Base-by-base conservation (phyloP, 495 filamentous ascomycete genomes). In the Aspergillus cavernicola region DNA sequence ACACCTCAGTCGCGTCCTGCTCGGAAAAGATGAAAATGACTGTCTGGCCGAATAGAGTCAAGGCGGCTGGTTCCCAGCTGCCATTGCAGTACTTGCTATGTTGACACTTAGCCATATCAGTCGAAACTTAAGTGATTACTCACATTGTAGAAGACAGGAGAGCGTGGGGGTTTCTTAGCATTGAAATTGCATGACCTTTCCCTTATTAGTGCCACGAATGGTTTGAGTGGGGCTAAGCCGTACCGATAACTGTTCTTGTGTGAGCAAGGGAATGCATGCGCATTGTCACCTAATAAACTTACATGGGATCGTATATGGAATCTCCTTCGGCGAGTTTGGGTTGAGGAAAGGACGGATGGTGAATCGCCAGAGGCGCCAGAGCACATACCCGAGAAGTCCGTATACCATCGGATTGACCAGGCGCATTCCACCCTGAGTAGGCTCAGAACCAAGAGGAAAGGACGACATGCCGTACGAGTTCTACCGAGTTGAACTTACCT, bases 321-420 rank as follows among this genome's bases (percentile, higher is more conserved):
- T 1, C 15, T 47, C 44, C 19, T 15, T 32, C 11, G 44, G 44
- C 44, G 29, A 47, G 29, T 33, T 9, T 2, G 44, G 44, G 9
- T 35, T 32, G 44, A 47, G 26, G 3, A 47, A 20, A 13, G 44
- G 44, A 29, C 29, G 44, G 26, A 47, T n/a, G 29, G 44, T 47
- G 44, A 47, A 47, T 3, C 44, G 29, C 44, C 44, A 47, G 16
- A 47, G 26, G 3, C 44, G 44, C 44, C 44, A 47, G 44, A 47
- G 18, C 44, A 31, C 29, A 35, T 13, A 23, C 18, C 18, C 23
- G 5, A 35, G 7, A 35, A 47, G 28, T 3, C 44, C 44, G 15
- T 15, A 29, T 16, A 20, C 19, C 1, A 40, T 6, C 11, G 6
- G 13, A n/a, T n/a, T n/a, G 35, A 9, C 26, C 26, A 29, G 26